These are phyloP conservation scores for Fusarium buxicola DNA, from an alignment of 2,329 filamentous ascomycete genomes.

Conservation along the genomic window DNA sequence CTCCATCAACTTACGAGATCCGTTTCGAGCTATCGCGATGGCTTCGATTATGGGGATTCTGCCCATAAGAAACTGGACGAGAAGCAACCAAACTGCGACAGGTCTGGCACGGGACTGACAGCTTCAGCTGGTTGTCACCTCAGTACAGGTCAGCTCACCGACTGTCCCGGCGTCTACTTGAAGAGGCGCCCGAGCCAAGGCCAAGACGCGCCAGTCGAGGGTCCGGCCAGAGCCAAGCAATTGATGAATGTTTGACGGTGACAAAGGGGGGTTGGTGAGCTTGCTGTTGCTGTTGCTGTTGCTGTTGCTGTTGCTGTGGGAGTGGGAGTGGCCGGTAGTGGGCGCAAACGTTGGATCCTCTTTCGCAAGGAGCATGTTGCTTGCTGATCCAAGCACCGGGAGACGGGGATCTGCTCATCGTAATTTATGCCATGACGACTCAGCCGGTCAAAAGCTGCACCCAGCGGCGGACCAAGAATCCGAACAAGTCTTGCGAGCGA, in stretches of 20 bases:
- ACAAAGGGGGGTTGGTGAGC: slow-evolving; percentile 19
- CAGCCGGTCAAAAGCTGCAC: slow-evolving; percentile 14
- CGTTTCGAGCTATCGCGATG: slow-evolving; percentile 11
- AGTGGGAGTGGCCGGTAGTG: slow-evolving; percentile 23
- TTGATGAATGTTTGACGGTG: slow-evolving; percentile 14
- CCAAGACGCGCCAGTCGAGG: slow-evolving; percentile 14
- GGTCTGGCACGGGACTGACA: neutral
- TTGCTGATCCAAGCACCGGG: slow-evolving; percentile 14
- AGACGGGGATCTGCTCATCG: slow-evolving; percentile 34
- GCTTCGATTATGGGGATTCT: neutral
- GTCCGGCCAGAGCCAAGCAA: slow-evolving; percentile 5
- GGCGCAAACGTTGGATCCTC: slow-evolving; percentile 7
- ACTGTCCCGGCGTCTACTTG: neutral
- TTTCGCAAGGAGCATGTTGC: neutral
- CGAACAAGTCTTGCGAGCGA: slow-evolving; percentile 17
- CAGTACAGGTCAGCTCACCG: slow-evolving; percentile 16
- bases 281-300: slow-evolving; percentile 5
- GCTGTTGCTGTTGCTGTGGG: slow-evolving; percentile 18
- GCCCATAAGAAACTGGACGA: neutral
- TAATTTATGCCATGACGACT: slow-evolving; percentile 36
- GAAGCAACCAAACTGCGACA: slow-evolving; percentile 4
- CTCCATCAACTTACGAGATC: slow-evolving; percentile 9
- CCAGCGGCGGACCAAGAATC: slow-evolving; percentile 27
- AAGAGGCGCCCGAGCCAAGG: slow-evolving; percentile 4
- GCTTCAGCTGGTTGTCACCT: neutral